A percentile compares a stretch with the other conserved stretches of the same genome.
These are phyloP conservation scores for Suillus brevipes DNA, from an alignment of 768 basidiomycete species.

Conservation along the genomic window DNA sequence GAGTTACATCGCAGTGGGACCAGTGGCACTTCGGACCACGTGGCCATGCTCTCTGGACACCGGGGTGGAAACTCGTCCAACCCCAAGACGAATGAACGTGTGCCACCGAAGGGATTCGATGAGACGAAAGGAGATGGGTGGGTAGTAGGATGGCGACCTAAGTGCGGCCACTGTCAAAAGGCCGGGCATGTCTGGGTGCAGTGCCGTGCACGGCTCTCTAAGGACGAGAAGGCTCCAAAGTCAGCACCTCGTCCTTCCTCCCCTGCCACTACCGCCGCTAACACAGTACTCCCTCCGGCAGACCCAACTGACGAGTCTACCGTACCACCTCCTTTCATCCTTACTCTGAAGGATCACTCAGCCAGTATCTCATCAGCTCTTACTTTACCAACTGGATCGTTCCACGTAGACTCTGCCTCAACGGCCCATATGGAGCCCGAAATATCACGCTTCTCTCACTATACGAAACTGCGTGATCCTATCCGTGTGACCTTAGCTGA, in stretches of 20 bases:
- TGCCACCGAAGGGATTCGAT: not conserved
- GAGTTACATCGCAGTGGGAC: not conserved
- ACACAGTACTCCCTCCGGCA: not conserved
- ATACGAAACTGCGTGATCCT: not conserved
- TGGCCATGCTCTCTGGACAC: not conserved
- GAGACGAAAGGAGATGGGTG: not conserved
- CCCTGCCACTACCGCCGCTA: not conserved
- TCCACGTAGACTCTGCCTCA: not conserved
- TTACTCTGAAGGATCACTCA: not conserved
- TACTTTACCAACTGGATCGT: accelerated
- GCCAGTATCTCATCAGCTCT: not conserved
- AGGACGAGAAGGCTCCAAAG: not conserved
- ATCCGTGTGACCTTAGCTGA: not conserved
- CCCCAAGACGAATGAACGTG: not conserved
- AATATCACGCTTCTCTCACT: not conserved
- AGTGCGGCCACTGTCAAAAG: not conserved
- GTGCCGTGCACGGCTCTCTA: not conserved
- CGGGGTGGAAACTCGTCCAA: not conserved
- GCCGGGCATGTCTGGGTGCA: not conserved
- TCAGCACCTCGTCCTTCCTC: not conserved
- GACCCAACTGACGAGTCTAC: not conserved
- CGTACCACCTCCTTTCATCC: not conserved
- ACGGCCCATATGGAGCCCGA: not conserved
- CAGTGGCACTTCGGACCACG: not conserved
- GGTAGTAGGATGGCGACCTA: not conserved